A percentile compares a stretch with the other conserved stretches of the same genome.
These are phyloP conservation scores for Aspergillus fructus DNA, from an alignment of 2,329 filamentous ascomycete species.

Conservation along the genomic window DNA sequence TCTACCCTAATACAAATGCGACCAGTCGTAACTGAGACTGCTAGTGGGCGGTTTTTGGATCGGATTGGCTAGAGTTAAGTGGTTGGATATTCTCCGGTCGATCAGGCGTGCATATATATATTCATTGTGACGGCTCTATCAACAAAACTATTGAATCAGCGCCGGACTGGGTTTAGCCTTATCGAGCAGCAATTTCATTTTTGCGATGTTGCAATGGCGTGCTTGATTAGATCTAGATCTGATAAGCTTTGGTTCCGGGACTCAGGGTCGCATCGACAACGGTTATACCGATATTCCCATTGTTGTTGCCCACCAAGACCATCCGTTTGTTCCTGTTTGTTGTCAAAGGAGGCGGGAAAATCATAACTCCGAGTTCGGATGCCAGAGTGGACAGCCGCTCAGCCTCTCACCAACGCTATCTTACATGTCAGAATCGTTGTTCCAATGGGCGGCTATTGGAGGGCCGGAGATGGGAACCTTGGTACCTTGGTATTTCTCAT, in stretches of 20 bases:
- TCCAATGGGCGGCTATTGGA: not conserved
- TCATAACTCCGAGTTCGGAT: constrained; percentile 6
- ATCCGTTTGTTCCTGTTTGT: too few relatives aligned
- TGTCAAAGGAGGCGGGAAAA: not conserved
- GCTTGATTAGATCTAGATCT: not conserved
- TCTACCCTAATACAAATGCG: constrained; percentile 81
- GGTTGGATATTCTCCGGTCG: not conserved
- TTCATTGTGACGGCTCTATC: not conserved
- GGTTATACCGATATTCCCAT: too few relatives aligned
- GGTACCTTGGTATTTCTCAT: not conserved
- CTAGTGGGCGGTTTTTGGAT: constrained; percentile 65
- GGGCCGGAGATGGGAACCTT: constrained; percentile 1
- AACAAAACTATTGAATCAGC: not conserved
- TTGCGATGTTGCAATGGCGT: not conserved
- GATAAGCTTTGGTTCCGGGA: not conserved
- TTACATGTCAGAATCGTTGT: not conserved
- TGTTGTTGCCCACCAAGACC: too few relatives aligned
- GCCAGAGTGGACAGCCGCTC: not conserved
- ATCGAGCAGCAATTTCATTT: not conserved
- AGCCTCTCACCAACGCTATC: not conserved
- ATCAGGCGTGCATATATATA: not conserved
- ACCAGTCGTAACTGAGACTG: constrained; percentile 56
- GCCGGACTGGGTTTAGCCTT: not conserved
- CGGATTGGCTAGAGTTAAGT: not conserved
- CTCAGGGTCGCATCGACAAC: too few relatives aligned